These are phyloP conservation scores for Aureobasidium sp. DNA, from an alignment of 2,329 filamentous ascomycete genomes.

Conservation along the genomic window DNA sequence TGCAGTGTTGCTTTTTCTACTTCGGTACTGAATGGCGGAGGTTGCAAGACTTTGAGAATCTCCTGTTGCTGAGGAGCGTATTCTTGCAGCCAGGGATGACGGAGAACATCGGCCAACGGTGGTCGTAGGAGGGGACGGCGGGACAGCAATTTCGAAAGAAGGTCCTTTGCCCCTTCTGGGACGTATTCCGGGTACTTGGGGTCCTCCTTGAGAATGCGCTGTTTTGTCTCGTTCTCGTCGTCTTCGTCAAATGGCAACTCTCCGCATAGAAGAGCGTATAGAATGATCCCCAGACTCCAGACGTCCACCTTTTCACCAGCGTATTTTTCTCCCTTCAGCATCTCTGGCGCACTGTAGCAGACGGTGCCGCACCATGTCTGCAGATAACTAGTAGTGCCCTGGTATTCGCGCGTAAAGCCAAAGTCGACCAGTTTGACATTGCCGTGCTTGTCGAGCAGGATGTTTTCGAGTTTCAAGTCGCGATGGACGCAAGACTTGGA, in stretches of 20 bases:
- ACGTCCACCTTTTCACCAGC: constrained; percentile 97
- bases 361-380: constrained; percentile 98
- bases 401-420: constrained; percentile 95
- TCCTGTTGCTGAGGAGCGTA: constrained; percentile 81
- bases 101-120: constrained; percentile 72
- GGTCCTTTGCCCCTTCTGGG: constrained; percentile 64
- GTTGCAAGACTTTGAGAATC: constrained; percentile 74
- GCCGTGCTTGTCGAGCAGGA: constrained; percentile 89
- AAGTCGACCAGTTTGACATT: constrained; percentile 98
- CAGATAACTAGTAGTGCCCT: constrained; percentile 85
- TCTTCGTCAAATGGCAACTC: constrained; percentile 95
- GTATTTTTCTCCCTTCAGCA: constrained; percentile 97
- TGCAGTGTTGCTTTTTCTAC: constrained; percentile 87
- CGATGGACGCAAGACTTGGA: constrained; percentile 92
- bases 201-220: constrained; percentile 75
- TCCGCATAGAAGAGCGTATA: constrained; percentile 73
- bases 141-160: constrained; percentile 75
- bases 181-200: constrained; percentile 77
- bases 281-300: constrained; percentile 80
- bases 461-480: constrained; percentile 93
- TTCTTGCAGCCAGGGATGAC: constrained; percentile 79
- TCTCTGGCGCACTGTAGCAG: constrained; percentile 95
- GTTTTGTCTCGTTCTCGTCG: constrained; percentile 81
- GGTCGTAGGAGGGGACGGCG: constrained; percentile 83
- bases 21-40: constrained; percentile 73